Evolutionary conservation across 768 basidiomycete genomes (phyloP).

Genomic region (Glaciozyma antarctica): DNA sequence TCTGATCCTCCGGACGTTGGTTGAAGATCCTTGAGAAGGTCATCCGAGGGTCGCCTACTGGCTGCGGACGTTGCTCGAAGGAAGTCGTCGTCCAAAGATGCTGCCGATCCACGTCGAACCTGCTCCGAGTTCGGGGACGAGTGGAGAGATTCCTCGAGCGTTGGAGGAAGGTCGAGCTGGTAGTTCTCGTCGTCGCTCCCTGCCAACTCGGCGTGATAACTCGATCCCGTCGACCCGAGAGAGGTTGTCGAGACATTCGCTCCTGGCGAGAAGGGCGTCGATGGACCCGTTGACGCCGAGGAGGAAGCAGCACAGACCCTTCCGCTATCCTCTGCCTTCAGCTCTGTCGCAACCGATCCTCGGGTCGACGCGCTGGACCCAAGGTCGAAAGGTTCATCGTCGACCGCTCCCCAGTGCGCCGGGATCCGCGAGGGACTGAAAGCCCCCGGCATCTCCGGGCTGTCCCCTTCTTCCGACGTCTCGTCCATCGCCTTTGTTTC

Average conservation of each 20-base stretch:
- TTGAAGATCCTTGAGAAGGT: constrained; percentile 6
- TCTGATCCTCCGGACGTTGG: neutral
- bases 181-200: neutral
- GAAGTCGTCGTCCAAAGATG: neutral
- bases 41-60: constrained; percentile 13
- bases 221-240: constrained; percentile 15
- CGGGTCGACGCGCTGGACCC: constrained; percentile 1
- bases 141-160: neutral
- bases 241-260: neutral
- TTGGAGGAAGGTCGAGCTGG: neutral
- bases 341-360: neutral
- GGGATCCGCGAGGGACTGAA: neutral
- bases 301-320: neutral
- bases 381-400: constrained; percentile 13
- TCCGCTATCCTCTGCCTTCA: neutral
- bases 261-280: neutral
- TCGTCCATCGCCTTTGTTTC: no score
- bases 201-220: constrained; percentile 15
- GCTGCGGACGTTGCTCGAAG: constrained; percentile 4
- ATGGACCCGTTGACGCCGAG: neutral
- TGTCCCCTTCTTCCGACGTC: no score
- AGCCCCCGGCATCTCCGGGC: neutral
- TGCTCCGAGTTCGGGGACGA: neutral
- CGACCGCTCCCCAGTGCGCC: neutral
- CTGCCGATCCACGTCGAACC: neutral